A percentile compares a stretch with the other conserved stretches of the same genome.
These are phyloP conservation scores for Phlyctochytrium arcticum DNA, from an alignment of 192 early-diverging fungal genomes.

Conservation along the genomic window DNA sequence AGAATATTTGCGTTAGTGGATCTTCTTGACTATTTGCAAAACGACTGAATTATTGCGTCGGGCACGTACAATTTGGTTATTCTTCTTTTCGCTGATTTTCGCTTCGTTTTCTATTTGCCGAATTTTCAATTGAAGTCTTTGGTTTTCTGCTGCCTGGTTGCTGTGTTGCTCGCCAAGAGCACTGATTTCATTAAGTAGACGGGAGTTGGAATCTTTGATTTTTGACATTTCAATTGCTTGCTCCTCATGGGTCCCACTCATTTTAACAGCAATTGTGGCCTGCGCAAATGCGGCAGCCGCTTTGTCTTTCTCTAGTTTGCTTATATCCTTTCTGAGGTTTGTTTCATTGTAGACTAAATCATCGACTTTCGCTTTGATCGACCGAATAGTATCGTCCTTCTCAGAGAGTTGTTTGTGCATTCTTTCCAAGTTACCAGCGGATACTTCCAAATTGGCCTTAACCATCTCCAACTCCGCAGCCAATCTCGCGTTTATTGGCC, in stretches of 20 bases:
- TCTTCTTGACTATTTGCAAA: background rate
- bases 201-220: constrained; percentile 7
- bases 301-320: constrained; percentile 42
- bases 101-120: constrained; percentile 39
- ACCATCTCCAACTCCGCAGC: constrained; percentile 19
- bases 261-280: constrained; percentile 14
- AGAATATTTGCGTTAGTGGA: too few relatives aligned
- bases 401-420: constrained; percentile 35
- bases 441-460: constrained; percentile 43
- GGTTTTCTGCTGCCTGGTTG: constrained; percentile 27
- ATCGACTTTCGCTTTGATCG: constrained; percentile 37
- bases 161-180: constrained; percentile 3
- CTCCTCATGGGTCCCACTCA: too few relatives aligned
- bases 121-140: constrained; percentile 25
- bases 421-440: constrained; percentile 33
- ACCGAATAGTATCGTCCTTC: constrained; percentile 48
- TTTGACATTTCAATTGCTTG: background rate
- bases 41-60: background rate
- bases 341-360: constrained; percentile 36
- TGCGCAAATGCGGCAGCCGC: constrained; percentile 23
- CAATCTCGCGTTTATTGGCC: too few relatives aligned
- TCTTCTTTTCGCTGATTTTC: constrained; percentile 39
- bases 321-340: constrained; percentile 23
- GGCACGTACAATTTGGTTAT: constrained; percentile 39
- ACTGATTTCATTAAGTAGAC: background rate